phyloP scores from a whole-genome alignment of 2,329 filamentous ascomycete genomes.

The Cyphellophora attinorum region DNA sequence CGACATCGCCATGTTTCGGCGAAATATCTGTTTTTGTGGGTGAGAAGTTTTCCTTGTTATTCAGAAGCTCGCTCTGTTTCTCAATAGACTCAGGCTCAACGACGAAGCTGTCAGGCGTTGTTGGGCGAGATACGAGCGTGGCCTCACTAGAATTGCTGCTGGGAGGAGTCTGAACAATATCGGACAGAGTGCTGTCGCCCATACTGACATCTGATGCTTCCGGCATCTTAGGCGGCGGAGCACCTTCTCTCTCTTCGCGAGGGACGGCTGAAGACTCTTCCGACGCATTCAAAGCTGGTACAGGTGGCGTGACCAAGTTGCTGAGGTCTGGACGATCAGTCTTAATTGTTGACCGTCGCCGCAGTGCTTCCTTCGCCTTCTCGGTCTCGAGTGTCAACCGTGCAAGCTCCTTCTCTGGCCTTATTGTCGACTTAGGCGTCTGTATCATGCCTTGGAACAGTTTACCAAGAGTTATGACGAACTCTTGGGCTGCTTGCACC shows the following conservation, averaged over 20 bases:
- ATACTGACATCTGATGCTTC: conserved; percentile 1
- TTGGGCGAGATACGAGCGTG: conserved; percentile 26
- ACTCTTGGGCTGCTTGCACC: conserved; percentile 57
- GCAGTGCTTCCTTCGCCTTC: conserved; percentile 43
- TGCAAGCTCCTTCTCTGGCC: conserved; percentile 67
- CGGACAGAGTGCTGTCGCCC: conserved; percentile 5
- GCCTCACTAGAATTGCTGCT: conserved; percentile 25
- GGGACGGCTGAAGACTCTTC: conserved; percentile 7
- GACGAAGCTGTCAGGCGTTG: neutral
- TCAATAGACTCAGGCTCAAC: conserved; percentile 17
- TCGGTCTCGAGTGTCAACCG: conserved; percentile 64
- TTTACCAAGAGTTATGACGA: conserved; percentile 61
- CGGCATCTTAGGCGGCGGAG: neutral
- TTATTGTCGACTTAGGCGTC: conserved; percentile 52
- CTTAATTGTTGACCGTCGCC: conserved; percentile 33
- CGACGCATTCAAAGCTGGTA: conserved; percentile 3
- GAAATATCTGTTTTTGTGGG: conserved; percentile 12
- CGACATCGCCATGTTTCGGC: conserved; percentile 7
- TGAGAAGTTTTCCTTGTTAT: conserved; percentile 31
- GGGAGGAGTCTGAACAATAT: neutral
- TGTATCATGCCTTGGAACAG: conserved; percentile 64
- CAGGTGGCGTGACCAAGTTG: conserved; percentile 11
- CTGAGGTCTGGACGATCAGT: conserved; percentile 18
- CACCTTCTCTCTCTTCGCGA: conserved; percentile 3
- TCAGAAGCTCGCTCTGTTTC: conserved; percentile 13